phyloP scores from a whole-genome alignment of 164 flowering plant species.

The Aristolochia contorta region DNA sequence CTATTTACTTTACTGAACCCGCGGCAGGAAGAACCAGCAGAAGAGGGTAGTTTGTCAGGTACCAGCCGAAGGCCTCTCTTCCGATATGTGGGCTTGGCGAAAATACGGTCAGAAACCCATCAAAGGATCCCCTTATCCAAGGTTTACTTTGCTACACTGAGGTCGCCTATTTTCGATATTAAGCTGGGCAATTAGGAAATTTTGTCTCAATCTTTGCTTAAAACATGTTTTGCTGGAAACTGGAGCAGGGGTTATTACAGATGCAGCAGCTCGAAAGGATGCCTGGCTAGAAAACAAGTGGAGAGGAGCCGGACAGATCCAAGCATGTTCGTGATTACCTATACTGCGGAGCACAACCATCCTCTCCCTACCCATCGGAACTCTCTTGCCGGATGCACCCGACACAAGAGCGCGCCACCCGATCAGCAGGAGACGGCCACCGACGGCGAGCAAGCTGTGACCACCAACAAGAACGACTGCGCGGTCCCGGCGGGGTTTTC shows the following conservation, averaged over 20 bases:
- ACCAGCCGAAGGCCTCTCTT: constrained; percentile 63
- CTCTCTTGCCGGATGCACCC: constrained; percentile 91
- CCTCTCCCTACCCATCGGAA: constrained; percentile 90
- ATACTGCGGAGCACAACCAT: constrained; percentile 94
- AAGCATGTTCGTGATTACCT: constrained; percentile 77
- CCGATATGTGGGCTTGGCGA: constrained; percentile 95
- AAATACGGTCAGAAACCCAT: constrained; percentile 98
- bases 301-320: constrained; percentile 90
- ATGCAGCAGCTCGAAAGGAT: constrained; percentile 94
- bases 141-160: constrained; percentile 27
- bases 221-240: neutral
- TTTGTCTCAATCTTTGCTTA: neutral
- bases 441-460: neutral
- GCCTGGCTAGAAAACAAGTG: constrained; percentile 94
- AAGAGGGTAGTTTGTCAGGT: constrained; percentile 75
- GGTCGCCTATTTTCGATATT: too few relatives aligned
- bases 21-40: constrained; percentile 60
- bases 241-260: constrained; percentile 82
- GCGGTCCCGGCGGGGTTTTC: constrained; percentile 17
- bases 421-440: constrained; percentile 5
- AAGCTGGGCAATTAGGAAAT: neutral
- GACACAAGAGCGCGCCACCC: constrained; percentile 36
- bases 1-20: neutral
- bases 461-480: neutral
- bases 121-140: constrained; percentile 94